Base-by-base conservation (phyloP, 2,329 filamentous ascomycete species). In the Ascochyta koolunga region DNA sequence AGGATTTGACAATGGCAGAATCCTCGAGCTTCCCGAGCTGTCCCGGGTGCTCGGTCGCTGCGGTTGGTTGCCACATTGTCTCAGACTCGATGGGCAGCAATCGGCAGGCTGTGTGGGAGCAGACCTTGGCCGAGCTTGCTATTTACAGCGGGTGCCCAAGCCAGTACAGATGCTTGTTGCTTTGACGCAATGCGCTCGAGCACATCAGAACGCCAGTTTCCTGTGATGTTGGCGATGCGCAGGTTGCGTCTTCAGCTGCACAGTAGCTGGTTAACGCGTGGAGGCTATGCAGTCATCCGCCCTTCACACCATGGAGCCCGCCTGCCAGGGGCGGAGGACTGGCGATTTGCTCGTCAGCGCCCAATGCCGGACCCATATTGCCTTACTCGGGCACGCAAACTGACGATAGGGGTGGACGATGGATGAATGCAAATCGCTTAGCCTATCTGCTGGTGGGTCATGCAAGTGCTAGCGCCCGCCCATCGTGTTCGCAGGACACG, bases 61-160 rank as follows among this genome's bases (percentile, higher is more conserved):
- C 33, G 46, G 45, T 50, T 50, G 45, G 36, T 11, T 31, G 41
- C 43, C 44, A 31, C 25, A 22, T 31, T 45, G 62, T 65, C 59
- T 66, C 59, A 58, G 54, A 50, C 45, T 56, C 52, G 61, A 64
- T 66, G 62, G 63, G 63, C 62, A 65, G 60, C 65, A 66, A 67
- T 64, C 45, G 48, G 40, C 51, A 45, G 60, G 55, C 55, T 58
- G 37, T 33, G 36, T 36, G 43, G 43, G 51, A 61, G 64, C 60
- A 56, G 47, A 44, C 50, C 50, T 37, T 48, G 42, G 42, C 35
- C 46, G 29, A n/a, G 18, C 22, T n/a, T 42, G 35, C 43, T 32
- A 18, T 18, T 19, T 6, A 35, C n/a, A 27, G 18, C 16, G 4
- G 41, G 2, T 43, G 47, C 33, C 42, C 48, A 43, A 48, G 16